Percentiles rank a stretch among this genome's conserved stretches.
Evolutionary conservation across 2,329 filamentous ascomycete species (phyloP).

Genomic region (Ustulina deusta): DNA sequence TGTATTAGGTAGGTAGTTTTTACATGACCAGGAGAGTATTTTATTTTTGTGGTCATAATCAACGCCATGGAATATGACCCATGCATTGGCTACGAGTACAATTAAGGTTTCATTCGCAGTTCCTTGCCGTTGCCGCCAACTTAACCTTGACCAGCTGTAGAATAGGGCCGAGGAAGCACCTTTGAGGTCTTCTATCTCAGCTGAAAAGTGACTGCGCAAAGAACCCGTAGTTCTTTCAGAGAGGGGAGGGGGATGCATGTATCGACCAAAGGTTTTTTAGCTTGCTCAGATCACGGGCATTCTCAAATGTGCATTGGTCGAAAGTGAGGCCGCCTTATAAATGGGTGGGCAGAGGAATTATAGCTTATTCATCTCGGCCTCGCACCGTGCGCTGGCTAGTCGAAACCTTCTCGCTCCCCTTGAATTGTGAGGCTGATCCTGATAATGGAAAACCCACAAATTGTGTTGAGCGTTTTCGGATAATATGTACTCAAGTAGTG

Average conservation of each 20-base stretch:
- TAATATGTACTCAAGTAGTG: constrained; percentile 1
- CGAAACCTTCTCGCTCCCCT: neutral
- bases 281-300: neutral
- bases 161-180: constrained; percentile 1
- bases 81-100: neutral
- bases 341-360: constrained; percentile 10
- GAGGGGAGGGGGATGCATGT: neutral
- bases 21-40: neutral
- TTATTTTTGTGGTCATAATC: neutral
- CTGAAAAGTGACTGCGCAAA: constrained; percentile 14
- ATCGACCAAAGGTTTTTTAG: constrained; percentile 3
- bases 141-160: constrained; percentile 9
- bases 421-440: neutral
- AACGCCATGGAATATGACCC: neutral
- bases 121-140: neutral
- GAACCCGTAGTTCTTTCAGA: neutral
- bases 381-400: constrained; percentile 7
- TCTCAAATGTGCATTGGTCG: constrained; percentile 13
- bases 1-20: neutral
- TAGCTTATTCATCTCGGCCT: neutral
- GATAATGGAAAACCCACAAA: neutral
- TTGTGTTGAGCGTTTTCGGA: neutral
- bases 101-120: neutral
- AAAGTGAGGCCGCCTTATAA: constrained; percentile 24
- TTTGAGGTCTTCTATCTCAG: constrained; percentile 4